These are phyloP conservation scores for Cyclanthera cordifolia DNA, from an alignment of 306 rosid species.

Conservation along the genomic window DNA sequence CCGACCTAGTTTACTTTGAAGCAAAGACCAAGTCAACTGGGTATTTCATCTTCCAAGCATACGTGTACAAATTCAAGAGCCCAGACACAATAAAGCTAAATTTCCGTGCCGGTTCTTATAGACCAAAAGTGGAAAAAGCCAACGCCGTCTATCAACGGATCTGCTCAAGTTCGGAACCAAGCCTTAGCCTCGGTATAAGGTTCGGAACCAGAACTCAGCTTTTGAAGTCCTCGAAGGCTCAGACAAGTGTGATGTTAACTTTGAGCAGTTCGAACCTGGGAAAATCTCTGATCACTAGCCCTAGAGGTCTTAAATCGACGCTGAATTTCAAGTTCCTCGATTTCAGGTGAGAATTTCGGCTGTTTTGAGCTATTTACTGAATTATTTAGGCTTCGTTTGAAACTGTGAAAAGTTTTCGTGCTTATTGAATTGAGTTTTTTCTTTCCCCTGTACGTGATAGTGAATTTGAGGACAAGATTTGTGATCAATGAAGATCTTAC, in stretches of 20 bases:
- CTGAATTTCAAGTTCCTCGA: slow-evolving; percentile 14
- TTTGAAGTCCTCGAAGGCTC: slow-evolving; percentile 18
- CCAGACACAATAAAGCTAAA: neutral
- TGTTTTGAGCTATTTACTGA: neutral
- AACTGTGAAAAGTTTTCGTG: slow-evolving; percentile 2
- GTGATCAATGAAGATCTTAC: slow-evolving; percentile 28
- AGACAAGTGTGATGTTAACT: slow-evolving; percentile 12
- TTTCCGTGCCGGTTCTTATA: slow-evolving; percentile 1
- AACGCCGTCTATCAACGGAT: neutral
- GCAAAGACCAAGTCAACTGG: neutral
- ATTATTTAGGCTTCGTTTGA: neutral
- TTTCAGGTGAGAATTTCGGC: slow-evolving; percentile 11
- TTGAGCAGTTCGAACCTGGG: slow-evolving; percentile 10
- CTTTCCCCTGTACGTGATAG: slow-evolving; percentile 2
- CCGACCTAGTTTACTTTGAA: neutral
- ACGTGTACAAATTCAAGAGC: slow-evolving; percentile 13
- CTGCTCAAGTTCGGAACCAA: slow-evolving; percentile 9
- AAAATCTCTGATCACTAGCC: slow-evolving; percentile 14
- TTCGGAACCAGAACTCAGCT: slow-evolving; percentile 23
- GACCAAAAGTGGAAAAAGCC: neutral
- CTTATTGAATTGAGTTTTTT: slow-evolving; percentile 5
- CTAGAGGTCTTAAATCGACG: slow-evolving; percentile 10
- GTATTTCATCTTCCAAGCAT: neutral
- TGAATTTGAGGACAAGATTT: slow-evolving; percentile 18
- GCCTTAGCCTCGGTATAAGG: slow-evolving; percentile 14